Percentiles rank a stretch among this genome's conserved stretches.
Conservation (phyloP, 2,329 filamentous ascomycete species). For the Pseudocercospora ulei region DNA sequence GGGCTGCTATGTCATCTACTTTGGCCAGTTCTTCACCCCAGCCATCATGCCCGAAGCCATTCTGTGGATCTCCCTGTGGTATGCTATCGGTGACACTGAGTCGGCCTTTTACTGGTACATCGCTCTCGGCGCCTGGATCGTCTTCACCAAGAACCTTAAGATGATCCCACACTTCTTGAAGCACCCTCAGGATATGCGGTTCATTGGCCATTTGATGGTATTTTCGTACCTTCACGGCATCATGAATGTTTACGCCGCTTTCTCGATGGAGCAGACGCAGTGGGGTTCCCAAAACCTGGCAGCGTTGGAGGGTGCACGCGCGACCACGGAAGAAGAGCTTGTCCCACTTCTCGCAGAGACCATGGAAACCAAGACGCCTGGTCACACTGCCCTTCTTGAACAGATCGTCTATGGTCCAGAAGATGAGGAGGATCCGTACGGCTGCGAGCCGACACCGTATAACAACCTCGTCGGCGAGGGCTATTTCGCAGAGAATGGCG, state of each 20-base stretch:
- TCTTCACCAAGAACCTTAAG: constrained; percentile 51
- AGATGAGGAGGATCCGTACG: neutral
- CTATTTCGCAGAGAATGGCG: constrained; percentile 16
- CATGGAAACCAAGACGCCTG: neutral
- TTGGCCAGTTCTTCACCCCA: constrained; percentile 48
- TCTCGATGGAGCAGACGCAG: constrained; percentile 38
- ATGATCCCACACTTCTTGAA: constrained; percentile 45
- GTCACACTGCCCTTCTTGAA: constrained; percentile 8
- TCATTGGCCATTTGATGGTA: constrained; percentile 44
- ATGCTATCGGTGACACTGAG: constrained; percentile 22
- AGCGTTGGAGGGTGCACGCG: constrained; percentile 20
- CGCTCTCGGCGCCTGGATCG: constrained; percentile 39
- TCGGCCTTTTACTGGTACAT: constrained; percentile 10
- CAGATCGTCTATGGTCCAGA: constrained; percentile 5
- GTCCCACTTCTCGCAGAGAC: constrained; percentile 21
- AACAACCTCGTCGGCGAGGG: constrained; percentile 19
- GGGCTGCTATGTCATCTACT: constrained; percentile 49
- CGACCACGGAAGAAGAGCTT: constrained; percentile 14
- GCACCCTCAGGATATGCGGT: constrained; percentile 45
- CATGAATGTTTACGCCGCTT: constrained; percentile 48
- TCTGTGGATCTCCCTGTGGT: constrained; percentile 35
- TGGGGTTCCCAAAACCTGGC: constrained; percentile 31
- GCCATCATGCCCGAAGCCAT: constrained; percentile 46
- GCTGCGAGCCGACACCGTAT: constrained; percentile 15
- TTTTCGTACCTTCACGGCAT: constrained; percentile 52